Evolutionary conservation across 225 moss, liverwort and hornwort species (phyloP), one percentile per base, ranked within the genome.

Genomic region (Lunularia cruciata): DNA sequence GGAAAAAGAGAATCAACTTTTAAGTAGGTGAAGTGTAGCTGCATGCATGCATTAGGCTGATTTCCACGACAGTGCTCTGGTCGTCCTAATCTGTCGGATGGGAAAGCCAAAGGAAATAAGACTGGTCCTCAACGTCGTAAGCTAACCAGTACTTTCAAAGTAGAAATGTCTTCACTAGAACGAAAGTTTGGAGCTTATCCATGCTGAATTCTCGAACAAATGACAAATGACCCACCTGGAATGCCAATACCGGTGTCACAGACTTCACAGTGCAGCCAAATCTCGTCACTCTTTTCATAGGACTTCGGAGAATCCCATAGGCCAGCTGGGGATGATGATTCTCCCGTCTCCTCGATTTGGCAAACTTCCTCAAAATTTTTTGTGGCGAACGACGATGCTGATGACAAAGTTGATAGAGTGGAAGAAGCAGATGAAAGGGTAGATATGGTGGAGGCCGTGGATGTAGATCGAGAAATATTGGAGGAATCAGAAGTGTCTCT

Each of bases 241-340:
- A 92, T 92, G 36, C 92, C 92, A 68, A 92, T 92, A 71, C 92
- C 92, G 34, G 90, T 88, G 79, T 92, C 92, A 38, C 76, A 73
- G 42, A 92, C 86, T 74, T 92, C 92, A 78, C 84, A 92, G 19
- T 78, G 83, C 18, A 92, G 52, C 89, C 86, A 90, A 56, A 92
- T 70, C 60, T 83, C 74, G 2, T 75, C 74, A 60, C 58, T 67
- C 37, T 52, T 75, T 63, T 70, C 61, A 10, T 43, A 79, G n/a
- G 72, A 57, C 59, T 85, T 78, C 14, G 82, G 76, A 15, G 75
- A 61, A n/a, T 73, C 69, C 76, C 73, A 69, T 36, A 54, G 0
- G 16, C n/a, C 65, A 46, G 43, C 51, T 48, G 69, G 26, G 25
- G 60, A 19, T 23, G 46, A 47, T 23, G 37, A 19, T 25, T 37